Evolutionary conservation across 768 basidiomycete genomes (phyloP).

Genomic region (Xerocomellus chrysenteron): DNA sequence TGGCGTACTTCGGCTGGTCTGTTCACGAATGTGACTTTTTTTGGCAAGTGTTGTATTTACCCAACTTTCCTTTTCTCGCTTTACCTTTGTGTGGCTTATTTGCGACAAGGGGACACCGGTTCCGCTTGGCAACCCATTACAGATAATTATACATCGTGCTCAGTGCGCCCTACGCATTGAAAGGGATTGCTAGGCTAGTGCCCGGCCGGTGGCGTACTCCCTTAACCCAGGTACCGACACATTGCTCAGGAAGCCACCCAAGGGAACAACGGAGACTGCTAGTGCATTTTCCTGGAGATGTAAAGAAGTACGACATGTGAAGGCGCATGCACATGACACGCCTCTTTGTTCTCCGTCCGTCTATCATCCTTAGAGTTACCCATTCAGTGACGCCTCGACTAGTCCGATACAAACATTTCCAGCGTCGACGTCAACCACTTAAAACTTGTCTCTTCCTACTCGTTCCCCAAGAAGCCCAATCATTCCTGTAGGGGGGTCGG

Average conservation of each 20-base stretch:
- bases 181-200: constrained; percentile 8
- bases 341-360: not conserved
- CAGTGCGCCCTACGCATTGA: not conserved
- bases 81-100: constrained; percentile 1
- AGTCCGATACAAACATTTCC: not conserved
- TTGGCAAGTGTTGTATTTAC: constrained; percentile 13
- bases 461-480: not conserved
- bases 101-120: not conserved
- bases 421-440: not conserved
- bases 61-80: constrained; percentile 3
- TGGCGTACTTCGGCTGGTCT: not conserved
- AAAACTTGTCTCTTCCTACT: not conserved
- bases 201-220: not conserved
- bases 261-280: not conserved
- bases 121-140: not conserved
- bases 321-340: not conserved
- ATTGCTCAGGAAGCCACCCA: not conserved
- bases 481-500: no score
- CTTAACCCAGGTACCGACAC: not conserved
- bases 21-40: not conserved
- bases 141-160: not conserved
- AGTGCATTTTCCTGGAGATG: not conserved
- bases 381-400: not conserved
- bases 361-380: not conserved
- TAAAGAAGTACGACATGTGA: not conserved